phyloP scores from a whole-genome alignment of 2,329 filamentous ascomycete species.

The Curvularia sp. region DNA sequence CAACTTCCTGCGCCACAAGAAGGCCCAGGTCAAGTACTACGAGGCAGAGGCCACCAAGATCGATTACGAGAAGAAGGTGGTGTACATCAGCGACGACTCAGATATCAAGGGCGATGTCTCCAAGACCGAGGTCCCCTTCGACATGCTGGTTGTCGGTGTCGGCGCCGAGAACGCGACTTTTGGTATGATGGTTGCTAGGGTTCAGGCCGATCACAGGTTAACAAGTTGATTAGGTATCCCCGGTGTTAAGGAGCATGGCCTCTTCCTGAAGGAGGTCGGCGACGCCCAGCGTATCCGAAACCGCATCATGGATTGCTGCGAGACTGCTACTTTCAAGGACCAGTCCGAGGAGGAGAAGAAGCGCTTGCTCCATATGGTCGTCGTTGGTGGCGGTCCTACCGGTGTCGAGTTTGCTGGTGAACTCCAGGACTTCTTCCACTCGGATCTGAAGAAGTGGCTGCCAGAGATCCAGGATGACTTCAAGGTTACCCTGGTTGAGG shows the following conservation, averaged over 20 bases:
- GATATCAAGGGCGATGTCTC: constrained; percentile 85
- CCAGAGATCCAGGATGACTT: constrained; percentile 95
- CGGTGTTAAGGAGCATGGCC: constrained; percentile 91
- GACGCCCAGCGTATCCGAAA: constrained; percentile 97
- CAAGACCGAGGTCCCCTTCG: constrained; percentile 90
- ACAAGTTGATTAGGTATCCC: constrained; percentile 68
- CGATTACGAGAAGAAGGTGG: constrained; percentile 86
- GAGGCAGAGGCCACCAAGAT: constrained; percentile 97
- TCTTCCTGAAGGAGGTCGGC: constrained; percentile 97
- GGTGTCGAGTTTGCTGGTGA: constrained; percentile 99
- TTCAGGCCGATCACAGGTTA: constrained; percentile 17
- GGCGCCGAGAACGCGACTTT: constrained; percentile 99
- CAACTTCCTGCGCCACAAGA: constrained; percentile 94
- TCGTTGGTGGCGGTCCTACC: constrained; percentile 82
- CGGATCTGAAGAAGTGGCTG: constrained; percentile 97
- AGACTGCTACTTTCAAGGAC: constrained; percentile 98
- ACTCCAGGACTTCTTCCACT: constrained; percentile 98
- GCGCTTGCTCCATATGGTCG: constrained; percentile 97
- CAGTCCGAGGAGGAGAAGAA: constrained; percentile 87
- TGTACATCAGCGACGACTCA: constrained; percentile 90
- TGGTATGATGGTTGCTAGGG: constrained; percentile 59
- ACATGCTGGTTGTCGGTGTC: constrained; percentile 97
- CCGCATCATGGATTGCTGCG: constrained; percentile 99
- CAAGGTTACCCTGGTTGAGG: constrained; percentile 96
- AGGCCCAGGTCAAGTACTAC: constrained; percentile 92